phyloP scores from a whole-genome alignment of 805 yeast species.

The Suhomyces xylopsoci region DNA sequence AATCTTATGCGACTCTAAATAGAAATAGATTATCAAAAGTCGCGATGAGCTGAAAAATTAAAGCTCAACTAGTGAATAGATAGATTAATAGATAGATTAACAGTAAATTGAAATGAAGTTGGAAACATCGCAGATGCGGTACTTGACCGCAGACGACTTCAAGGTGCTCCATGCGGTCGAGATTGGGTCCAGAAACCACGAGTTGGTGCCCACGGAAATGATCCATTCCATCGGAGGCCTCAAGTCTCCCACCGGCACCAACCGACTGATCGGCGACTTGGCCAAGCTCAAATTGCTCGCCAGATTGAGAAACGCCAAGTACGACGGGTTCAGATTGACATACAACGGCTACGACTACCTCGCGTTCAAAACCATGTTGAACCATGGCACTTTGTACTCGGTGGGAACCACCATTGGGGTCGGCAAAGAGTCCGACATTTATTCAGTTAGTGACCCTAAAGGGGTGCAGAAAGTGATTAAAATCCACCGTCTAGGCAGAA shows the following conservation, averaged over 20 bases:
- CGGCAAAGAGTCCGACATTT: constrained; percentile 96
- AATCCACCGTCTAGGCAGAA: constrained; percentile 90
- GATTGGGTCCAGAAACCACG: constrained; percentile 88
- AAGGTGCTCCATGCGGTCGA: constrained; percentile 86
- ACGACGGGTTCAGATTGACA: constrained; percentile 90
- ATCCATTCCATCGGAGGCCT: constrained; percentile 79
- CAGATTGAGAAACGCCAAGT: constrained; percentile 81
- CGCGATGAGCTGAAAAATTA: constrained; percentile 13
- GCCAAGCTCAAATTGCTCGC: constrained; percentile 83
- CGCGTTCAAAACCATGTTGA: constrained; percentile 81
- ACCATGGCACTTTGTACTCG: constrained; percentile 67
- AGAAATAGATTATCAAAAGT: constrained; percentile 1
- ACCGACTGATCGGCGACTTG: constrained; percentile 74
- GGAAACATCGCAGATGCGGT: constrained; percentile 91
- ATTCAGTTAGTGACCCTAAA: constrained; percentile 65
- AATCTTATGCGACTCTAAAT: too few species aligned
- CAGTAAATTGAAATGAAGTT: constrained; percentile 88
- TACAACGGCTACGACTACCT: constrained; percentile 90
- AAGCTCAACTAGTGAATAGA: too few species aligned
- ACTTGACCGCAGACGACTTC: constrained; percentile 87
- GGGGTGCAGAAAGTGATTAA: constrained; percentile 73
- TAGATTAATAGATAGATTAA: too few species aligned
- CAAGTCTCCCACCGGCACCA: constrained; percentile 71
- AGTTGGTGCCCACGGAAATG: constrained; percentile 85
- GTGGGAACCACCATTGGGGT: constrained; percentile 90